Evolutionary conservation across 257 asterid species (phyloP).

Genomic region (Lycium barbarum): DNA sequence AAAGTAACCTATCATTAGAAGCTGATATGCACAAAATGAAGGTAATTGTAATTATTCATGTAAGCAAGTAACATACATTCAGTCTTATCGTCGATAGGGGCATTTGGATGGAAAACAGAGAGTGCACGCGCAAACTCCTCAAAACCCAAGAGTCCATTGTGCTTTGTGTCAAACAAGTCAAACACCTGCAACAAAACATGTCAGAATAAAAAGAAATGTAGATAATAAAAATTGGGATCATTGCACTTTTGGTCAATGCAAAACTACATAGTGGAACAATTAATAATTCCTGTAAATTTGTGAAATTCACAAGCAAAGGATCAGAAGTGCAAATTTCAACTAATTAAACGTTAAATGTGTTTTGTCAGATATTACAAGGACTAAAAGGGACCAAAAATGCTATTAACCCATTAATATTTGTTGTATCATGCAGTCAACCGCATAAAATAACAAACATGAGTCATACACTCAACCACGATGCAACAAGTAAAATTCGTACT

Average conservation of each 20-base stretch:
- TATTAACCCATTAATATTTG: too few relatives aligned
- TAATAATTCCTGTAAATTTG: background rate
- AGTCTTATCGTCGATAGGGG: constrained; percentile 75
- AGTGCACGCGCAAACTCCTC: constrained; percentile 89
- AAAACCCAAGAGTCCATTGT: constrained; percentile 77
- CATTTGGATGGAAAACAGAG: constrained; percentile 86
- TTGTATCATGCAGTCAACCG: background rate
- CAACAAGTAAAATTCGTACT: too few relatives aligned
- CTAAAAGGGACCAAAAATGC: background rate
- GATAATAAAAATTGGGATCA: background rate
- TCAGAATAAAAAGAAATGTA: background rate
- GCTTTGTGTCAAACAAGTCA: constrained; percentile 82
- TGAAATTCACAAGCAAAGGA: background rate
- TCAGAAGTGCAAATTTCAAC: background rate
- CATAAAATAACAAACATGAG: background rate
- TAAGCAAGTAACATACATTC: constrained; percentile 60
- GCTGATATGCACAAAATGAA: background rate
- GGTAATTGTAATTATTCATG: background rate
- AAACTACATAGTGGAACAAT: background rate
- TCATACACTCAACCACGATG: too few relatives aligned
- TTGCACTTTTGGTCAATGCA: too few relatives aligned
- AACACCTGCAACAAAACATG: constrained; percentile 53
- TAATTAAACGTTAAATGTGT: background rate
- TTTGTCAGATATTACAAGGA: background rate
- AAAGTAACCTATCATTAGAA: background rate